Evolutionary conservation across 768 basidiomycete genomes (phyloP).

Genomic region (Amanita muscaria): DNA sequence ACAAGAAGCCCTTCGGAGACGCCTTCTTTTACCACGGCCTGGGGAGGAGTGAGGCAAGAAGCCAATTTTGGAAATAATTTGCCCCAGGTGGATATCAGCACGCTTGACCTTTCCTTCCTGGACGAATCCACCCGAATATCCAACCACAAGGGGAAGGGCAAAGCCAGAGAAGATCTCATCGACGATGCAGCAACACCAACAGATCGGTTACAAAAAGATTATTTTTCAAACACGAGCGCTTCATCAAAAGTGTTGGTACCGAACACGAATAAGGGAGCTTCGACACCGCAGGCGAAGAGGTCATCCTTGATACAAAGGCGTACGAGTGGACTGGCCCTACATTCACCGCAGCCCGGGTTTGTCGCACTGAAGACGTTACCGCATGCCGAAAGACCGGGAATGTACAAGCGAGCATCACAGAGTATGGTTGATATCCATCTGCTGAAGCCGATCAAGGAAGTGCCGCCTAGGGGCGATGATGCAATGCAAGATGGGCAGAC

Average conservation of each 20-base stretch:
- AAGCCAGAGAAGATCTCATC: slow-evolving; percentile 10
- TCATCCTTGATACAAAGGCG: background rate
- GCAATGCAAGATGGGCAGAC: slow-evolving; percentile 1
- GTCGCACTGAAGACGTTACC: slow-evolving; percentile 2
- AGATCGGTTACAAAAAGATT: slow-evolving; percentile 1
- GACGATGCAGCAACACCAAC: slow-evolving; percentile 9
- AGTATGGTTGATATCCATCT: slow-evolving; percentile 54
- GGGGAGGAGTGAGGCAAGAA: background rate
- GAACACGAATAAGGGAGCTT: slow-evolving; percentile 1
- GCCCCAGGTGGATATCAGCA: slow-evolving; percentile 22
- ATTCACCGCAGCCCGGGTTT: slow-evolving; percentile 1
- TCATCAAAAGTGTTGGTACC: background rate
- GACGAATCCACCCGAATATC: slow-evolving; percentile 9
- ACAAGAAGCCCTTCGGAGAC: background rate
- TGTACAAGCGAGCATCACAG: slow-evolving; percentile 52
- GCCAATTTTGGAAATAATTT: slow-evolving; percentile 6
- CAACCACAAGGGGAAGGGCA: slow-evolving; percentile 20
- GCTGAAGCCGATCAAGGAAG: slow-evolving; percentile 21
- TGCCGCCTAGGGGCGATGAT: slow-evolving; percentile 16
- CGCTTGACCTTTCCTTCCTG: slow-evolving; percentile 26
- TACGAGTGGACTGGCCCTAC: background rate
- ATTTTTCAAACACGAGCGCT: background rate
- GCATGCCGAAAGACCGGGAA: slow-evolving; percentile 23
- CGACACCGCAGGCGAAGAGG: background rate
- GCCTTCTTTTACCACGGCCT: background rate